phyloP scores from a whole-genome alignment of 768 basidiomycete genomes.

The Pluteus cervinus region DNA sequence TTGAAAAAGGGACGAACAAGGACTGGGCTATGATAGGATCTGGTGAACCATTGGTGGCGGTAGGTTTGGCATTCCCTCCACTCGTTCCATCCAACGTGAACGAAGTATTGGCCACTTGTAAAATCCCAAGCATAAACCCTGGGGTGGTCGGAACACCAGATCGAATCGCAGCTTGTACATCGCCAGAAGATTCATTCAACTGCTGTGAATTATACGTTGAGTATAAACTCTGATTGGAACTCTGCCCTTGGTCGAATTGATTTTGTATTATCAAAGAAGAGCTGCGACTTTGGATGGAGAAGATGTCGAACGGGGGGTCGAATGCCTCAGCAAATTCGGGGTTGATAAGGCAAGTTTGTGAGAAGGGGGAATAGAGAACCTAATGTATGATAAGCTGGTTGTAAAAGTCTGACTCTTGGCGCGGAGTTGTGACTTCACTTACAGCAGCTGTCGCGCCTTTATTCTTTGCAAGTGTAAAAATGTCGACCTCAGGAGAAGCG shows the following conservation, averaged over 20 bases:
- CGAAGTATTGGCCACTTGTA: no score
- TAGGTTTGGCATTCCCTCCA: no score
- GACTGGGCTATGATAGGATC: no score
- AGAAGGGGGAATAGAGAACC: slow-evolving; percentile 75
- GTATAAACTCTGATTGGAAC: slow-evolving; percentile 46
- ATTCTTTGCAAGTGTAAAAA: slow-evolving; percentile 77
- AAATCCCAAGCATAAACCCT: no score
- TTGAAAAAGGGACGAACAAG: no score
- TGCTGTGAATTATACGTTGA: slow-evolving; percentile 53
- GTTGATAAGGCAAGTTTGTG: slow-evolving; percentile 72
- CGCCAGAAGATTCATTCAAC: slow-evolving; percentile 62
- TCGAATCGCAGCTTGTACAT: no score
- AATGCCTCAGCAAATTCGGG: slow-evolving; percentile 62
- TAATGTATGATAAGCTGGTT: no score
- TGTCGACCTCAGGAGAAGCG: slow-evolving; percentile 54
- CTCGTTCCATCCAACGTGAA: no score
- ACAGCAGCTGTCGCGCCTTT: slow-evolving; percentile 80
- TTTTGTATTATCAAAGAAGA: slow-evolving; percentile 50
- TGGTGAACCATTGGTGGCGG: no score
- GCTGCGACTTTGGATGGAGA: slow-evolving; percentile 59
- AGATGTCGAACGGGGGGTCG: slow-evolving; percentile 72
- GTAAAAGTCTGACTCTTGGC: slow-evolving; percentile 1
- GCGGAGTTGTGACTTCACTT: slow-evolving; percentile 16
- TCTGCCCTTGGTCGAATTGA: slow-evolving; percentile 56
- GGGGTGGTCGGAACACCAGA: no score